These are phyloP conservation scores for Zizania palustris DNA, from an alignment of 202 grass and related monocot genomes.

Conservation along the genomic window DNA sequence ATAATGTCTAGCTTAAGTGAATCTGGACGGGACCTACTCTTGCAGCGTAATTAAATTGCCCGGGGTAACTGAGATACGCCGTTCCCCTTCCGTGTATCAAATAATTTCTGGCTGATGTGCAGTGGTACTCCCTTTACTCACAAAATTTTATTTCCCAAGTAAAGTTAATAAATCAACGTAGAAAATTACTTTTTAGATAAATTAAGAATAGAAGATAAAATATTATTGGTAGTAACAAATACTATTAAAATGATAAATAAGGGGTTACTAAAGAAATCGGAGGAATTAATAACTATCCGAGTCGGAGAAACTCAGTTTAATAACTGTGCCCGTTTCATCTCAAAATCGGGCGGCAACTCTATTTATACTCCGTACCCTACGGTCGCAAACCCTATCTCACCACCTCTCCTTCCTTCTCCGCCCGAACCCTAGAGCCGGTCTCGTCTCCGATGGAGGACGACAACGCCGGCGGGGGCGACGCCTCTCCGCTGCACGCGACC, in stretches of 20 bases:
- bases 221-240: too few species aligned
- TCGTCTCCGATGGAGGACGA: constrained; percentile 53
- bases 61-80: background rate
- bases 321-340: constrained; percentile 12
- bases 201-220: too few species aligned
- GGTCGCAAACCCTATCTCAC: constrained; percentile 8
- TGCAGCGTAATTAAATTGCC: constrained; percentile 22
- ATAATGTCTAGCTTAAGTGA: too few species aligned
- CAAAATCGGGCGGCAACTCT: constrained; percentile 17
- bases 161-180: too few species aligned
- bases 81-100: background rate
- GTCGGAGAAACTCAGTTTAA: too few species aligned
- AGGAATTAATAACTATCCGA: too few species aligned
- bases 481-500: constrained; percentile 47
- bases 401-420: background rate
- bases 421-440: constrained; percentile 29
- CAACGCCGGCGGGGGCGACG: constrained; percentile 47
- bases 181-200: too few species aligned
- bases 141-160: too few species aligned
- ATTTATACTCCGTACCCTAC: too few species aligned
- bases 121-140: too few species aligned
- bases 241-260: too few species aligned
- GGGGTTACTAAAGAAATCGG: too few species aligned
- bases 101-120: background rate
- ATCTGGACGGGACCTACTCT: background rate